Percentiles rank a stretch among this genome's conserved stretches.
Conservation (phyloP, 176 grass and related monocot species). For the Pharus latifolius region DNA sequence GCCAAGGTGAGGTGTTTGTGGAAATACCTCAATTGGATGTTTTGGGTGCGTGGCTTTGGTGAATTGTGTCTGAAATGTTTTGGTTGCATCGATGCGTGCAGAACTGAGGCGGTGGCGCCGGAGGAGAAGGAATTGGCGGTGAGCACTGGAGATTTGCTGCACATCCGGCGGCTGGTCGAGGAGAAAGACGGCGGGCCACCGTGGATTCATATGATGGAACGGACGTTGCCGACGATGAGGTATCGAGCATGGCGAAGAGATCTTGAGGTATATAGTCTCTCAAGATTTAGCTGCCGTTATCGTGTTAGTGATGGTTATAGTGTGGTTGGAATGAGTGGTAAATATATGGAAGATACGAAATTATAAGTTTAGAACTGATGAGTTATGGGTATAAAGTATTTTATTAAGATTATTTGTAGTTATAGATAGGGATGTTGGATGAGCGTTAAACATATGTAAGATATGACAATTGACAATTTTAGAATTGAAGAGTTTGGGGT, state of each 20-base stretch:
- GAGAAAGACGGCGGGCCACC: slow-evolving; percentile 65
- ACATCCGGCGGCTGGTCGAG: slow-evolving; percentile 63
- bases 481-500: background rate
- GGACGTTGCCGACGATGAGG: slow-evolving; percentile 34
- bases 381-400: background rate
- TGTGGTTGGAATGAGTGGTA: background rate
- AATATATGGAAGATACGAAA: background rate
- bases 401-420: background rate
- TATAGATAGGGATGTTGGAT: background rate
- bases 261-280: slow-evolving; percentile 17
- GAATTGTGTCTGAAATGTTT: background rate
- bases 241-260: slow-evolving; percentile 88
- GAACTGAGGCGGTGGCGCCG: background rate
- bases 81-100: background rate
- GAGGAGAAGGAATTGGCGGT: slow-evolving; percentile 32
- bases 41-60: background rate
- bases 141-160: slow-evolving; percentile 37
- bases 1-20: slow-evolving; percentile 24
- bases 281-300: background rate
- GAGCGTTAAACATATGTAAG: background rate
- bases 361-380: no score
- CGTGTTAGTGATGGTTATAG: background rate
- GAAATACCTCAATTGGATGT: background rate
- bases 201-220: slow-evolving; percentile 85
- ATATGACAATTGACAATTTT: background rate